These are phyloP conservation scores for Pterocarpus macrocarpus DNA, from an alignment of 306 rosid genomes.

Conservation along the genomic window DNA sequence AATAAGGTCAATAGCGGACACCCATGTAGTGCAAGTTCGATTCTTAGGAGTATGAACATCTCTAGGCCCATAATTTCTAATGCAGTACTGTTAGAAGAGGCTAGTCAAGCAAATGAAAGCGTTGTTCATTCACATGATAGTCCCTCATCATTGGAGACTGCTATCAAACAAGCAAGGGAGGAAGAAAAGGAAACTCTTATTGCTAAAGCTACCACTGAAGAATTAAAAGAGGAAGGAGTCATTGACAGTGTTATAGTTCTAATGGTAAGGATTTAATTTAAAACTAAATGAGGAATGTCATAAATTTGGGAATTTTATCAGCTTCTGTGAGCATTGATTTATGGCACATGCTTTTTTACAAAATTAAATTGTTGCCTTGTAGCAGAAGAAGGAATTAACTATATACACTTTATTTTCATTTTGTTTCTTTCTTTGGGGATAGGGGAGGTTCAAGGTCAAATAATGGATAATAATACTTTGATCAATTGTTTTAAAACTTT, in stretches of 20 bases:
- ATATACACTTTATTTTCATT: no score
- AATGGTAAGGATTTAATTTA: constrained; percentile 53
- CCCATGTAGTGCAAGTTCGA: constrained; percentile 75
- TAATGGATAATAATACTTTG: background rate
- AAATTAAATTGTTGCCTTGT: no score
- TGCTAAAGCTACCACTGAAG: constrained; percentile 86
- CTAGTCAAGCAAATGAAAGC: constrained; percentile 32
- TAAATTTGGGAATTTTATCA: no score
- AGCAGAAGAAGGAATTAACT: no score
- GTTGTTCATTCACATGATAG: constrained; percentile 46
- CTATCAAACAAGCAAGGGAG: constrained; percentile 76
- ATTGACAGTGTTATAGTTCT: constrained; percentile 66
- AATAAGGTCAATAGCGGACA: constrained; percentile 57
- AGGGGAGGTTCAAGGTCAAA: constrained; percentile 10
- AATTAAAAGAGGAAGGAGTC: constrained; percentile 86
- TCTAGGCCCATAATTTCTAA: constrained; percentile 46
- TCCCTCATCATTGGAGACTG: constrained; percentile 58
- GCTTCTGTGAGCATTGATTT: no score
- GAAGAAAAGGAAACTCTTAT: constrained; percentile 77
- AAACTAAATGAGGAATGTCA: no score
- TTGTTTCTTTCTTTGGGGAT: no score
- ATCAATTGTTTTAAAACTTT: background rate
- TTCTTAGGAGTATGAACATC: constrained; percentile 65
- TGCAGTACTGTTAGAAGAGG: constrained; percentile 41
- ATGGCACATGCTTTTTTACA: no score